Evolutionary conservation across 768 basidiomycete genomes (phyloP).

Genomic region (Hirschioporus abietinus): DNA sequence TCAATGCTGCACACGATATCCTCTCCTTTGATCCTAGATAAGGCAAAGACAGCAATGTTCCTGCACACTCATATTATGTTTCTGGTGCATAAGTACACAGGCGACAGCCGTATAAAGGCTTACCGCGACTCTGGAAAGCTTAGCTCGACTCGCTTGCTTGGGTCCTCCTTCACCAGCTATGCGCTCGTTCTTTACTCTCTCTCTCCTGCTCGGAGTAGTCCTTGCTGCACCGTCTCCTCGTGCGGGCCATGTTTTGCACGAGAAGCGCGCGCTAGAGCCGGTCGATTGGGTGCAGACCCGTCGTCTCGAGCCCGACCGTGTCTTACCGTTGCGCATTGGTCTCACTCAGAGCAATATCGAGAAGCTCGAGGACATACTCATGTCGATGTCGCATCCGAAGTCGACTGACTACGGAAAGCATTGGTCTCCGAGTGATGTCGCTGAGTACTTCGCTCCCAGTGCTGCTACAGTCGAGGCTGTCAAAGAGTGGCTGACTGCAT

Average conservation of each 20-base stretch:
- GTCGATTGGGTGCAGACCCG: conserved; percentile 36
- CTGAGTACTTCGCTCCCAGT: conserved; percentile 41
- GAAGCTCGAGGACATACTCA: conserved; percentile 38
- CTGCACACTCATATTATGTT: not conserved
- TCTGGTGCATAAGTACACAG: not conserved
- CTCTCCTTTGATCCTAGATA: not conserved
- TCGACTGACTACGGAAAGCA: conserved; percentile 47
- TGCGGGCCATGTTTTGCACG: conserved; percentile 24
- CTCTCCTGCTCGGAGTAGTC: not conserved
- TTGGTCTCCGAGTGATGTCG: conserved; percentile 38
- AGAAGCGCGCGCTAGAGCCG: conserved; percentile 34
- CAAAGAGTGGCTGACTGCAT: conserved; percentile 35
- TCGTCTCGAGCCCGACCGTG: conserved; percentile 27
- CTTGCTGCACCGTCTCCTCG: conserved; percentile 5
- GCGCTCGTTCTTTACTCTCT: conserved; percentile 5
- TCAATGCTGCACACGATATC: not conserved
- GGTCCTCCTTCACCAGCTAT: conserved; percentile 2
- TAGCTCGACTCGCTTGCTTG: not conserved
- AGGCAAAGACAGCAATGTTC: not conserved
- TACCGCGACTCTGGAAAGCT: not conserved
- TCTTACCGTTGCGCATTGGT: conserved; percentile 46
- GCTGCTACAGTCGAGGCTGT: conserved; percentile 37
- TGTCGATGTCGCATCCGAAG: conserved; percentile 45
- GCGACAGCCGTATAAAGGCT: not conserved
- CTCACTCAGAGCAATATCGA: conserved; percentile 43